Evolutionary conservation across 1,284 basidiomycete genomes (phyloP).

Genomic region (Cutaneotrichosporon spelunceum): DNA sequence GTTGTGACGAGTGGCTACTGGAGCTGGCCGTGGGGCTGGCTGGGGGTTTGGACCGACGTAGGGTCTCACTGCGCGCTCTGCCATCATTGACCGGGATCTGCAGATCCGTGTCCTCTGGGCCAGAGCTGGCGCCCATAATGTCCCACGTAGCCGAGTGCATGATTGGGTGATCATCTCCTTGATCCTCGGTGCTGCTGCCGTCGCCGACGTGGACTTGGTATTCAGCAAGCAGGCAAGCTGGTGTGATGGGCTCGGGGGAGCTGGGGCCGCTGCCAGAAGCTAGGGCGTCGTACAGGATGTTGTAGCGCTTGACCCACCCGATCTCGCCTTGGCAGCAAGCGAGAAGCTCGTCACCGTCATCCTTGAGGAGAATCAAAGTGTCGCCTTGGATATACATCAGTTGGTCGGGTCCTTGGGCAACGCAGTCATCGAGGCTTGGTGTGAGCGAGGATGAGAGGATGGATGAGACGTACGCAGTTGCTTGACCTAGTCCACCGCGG

Average conservation of each 20-base stretch:
- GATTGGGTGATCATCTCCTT: background rate
- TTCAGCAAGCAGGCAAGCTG: background rate
- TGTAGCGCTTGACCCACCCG: conserved; percentile 65
- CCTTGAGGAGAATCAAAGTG: conserved; percentile 74
- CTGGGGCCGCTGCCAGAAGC: conserved; percentile 27
- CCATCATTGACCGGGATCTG: background rate
- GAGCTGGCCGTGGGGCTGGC: background rate
- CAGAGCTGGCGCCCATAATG: background rate
- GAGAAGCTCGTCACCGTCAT: conserved; percentile 58
- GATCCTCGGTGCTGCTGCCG: background rate
- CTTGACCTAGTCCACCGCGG: conserved; percentile 42
- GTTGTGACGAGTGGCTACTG: background rate
- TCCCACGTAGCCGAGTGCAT: background rate
- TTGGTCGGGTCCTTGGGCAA: conserved; percentile 71
- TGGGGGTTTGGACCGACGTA: background rate
- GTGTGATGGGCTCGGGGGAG: conserved; percentile 1
- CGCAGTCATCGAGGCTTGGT: conserved; percentile 59
- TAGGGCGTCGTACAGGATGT: conserved; percentile 9
- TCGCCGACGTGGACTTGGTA: background rate
- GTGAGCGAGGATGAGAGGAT: conserved; percentile 8
- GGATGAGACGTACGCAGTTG: conserved; percentile 38
- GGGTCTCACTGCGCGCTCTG: background rate
- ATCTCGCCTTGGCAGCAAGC: conserved; percentile 89
- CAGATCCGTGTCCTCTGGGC: background rate
- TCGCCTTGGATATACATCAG: conserved; percentile 87